Conservation (phyloP, 345 rosid species). For the Conringia planisiliqua region DNA sequence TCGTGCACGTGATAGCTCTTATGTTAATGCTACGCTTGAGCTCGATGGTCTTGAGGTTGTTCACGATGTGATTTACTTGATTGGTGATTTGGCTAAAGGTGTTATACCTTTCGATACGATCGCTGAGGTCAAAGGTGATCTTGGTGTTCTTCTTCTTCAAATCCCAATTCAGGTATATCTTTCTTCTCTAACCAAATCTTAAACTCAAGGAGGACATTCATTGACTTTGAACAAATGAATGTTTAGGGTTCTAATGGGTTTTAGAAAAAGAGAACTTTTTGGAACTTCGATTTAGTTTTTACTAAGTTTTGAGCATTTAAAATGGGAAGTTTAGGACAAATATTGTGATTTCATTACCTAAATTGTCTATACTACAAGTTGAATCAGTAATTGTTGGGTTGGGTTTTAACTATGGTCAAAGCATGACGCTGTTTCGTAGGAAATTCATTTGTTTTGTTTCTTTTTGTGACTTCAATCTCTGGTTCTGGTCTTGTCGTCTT, state of each 20-base stretch:
- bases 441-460: not conserved
- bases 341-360: not conserved
- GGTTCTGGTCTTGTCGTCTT: not conserved
- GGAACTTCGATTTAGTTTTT: not conserved
- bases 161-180: slow-evolving; percentile 65
- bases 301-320: not conserved
- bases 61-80: slow-evolving; percentile 70
- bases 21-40: slow-evolving; percentile 69
- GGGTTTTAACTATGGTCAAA: not conserved
- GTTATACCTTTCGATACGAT: slow-evolving; percentile 63
- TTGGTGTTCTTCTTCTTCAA: slow-evolving; percentile 55
- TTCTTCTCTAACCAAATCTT: not conserved
- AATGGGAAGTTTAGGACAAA: no score
- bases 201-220: not conserved
- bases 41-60: slow-evolving; percentile 66
- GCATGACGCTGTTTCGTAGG: not conserved
- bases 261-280: not conserved
- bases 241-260: not conserved
- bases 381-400: not conserved
- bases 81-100: slow-evolving; percentile 66
- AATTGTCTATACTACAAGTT: not conserved
- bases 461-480: not conserved
- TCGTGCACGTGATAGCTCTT: slow-evolving; percentile 62
- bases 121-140: slow-evolving; percentile 51
- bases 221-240: not conserved